Evolutionary conservation across 805 yeast genomes (phyloP).

Genomic region (Myxozyma nipponensis): DNA sequence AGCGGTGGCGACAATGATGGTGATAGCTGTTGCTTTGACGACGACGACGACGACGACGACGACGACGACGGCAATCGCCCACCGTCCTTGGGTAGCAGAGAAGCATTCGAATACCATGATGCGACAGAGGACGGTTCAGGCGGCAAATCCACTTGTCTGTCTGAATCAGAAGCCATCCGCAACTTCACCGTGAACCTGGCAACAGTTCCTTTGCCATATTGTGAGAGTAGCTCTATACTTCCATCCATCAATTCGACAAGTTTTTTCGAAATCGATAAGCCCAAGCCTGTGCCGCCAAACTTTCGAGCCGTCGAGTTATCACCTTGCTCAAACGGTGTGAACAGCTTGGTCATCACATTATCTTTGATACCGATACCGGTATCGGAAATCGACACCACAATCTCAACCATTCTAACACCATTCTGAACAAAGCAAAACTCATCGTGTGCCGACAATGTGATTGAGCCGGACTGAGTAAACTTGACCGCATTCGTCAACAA

Average conservation of each 20-base stretch:
- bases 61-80: not conserved
- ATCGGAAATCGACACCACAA: constrained; percentile 42
- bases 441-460: constrained; percentile 39
- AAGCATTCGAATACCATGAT: constrained; percentile 3
- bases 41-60: not conserved
- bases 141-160: constrained; percentile 31
- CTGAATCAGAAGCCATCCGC: constrained; percentile 21
- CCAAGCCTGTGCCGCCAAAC: constrained; percentile 53
- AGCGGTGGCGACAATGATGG: not conserved
- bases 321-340: constrained; percentile 54
- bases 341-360: constrained; percentile 44
- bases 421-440: constrained; percentile 40
- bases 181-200: constrained; percentile 41
- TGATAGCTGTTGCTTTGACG: not conserved
- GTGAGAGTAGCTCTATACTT: constrained; percentile 44
- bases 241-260: constrained; percentile 51
- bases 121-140: constrained; percentile 2
- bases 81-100: not conserved
- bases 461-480: constrained; percentile 46
- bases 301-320: constrained; percentile 51
- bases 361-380: constrained; percentile 53
- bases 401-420: constrained; percentile 1
- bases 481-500: constrained; percentile 54
- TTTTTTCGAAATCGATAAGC: constrained; percentile 48
- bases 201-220: constrained; percentile 47